Conservation (phyloP, 2,329 filamentous ascomycete genomes). For the Penicillium sp. region DNA sequence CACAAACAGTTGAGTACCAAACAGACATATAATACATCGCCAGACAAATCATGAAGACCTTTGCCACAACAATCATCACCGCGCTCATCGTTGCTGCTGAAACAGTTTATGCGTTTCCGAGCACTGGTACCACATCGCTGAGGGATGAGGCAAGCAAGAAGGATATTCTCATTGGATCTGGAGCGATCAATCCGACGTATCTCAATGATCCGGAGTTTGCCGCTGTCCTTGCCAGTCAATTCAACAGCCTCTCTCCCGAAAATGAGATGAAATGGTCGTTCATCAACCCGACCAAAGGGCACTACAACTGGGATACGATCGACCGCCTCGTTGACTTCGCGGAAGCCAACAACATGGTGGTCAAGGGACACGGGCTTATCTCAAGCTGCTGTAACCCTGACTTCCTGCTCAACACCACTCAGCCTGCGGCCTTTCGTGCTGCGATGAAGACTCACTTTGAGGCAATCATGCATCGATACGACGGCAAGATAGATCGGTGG, state of each 20-base stretch:
- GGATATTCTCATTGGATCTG: not conserved
- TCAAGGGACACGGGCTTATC: constrained; percentile 14
- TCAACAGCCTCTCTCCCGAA: constrained; percentile 14
- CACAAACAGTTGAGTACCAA: not conserved
- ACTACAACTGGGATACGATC: constrained; percentile 13
- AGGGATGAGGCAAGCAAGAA: not conserved
- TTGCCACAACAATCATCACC: not conserved
- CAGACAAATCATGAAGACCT: not conserved
- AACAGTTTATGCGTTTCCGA: not conserved
- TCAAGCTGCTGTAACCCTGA: constrained; percentile 16
- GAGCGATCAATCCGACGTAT: not conserved
- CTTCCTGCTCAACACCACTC: not conserved
- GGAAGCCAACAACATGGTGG: constrained; percentile 7
- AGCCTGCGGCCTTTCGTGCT: no score
- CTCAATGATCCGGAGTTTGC: constrained; percentile 5
- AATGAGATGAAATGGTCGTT: constrained; percentile 14
- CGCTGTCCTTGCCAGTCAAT: constrained; percentile 8
- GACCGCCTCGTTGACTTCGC: constrained; percentile 11
- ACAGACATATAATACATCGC: not conserved
- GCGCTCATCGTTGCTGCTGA: not conserved
- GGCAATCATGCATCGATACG: no score
- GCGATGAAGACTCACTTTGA: no score
- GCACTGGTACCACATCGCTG: not conserved
- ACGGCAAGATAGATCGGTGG: no score
- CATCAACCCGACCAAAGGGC: constrained; percentile 8